Conservation (phyloP, 169 alveolate species). For the Plasmodium adleri region DNA sequence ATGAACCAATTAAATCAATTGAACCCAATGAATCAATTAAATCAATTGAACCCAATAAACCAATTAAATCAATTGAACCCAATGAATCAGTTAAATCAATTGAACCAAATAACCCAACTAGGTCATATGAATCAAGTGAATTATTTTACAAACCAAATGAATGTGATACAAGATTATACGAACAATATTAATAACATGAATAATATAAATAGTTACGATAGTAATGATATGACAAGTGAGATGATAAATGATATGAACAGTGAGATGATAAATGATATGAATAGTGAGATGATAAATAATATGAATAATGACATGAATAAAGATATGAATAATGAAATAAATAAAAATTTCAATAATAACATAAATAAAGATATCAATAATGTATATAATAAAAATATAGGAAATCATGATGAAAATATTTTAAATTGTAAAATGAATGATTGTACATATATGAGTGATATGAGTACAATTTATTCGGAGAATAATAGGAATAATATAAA, state of each 20-base stretch:
- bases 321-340: background rate
- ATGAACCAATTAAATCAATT: background rate
- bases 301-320: background rate
- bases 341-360: too few species aligned
- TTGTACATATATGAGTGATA: background rate
- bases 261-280: too few species aligned
- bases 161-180: constrained; percentile 18
- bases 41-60: constrained; percentile 2
- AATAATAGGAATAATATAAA: background rate
- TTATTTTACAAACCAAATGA: constrained; percentile 40
- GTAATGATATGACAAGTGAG: too few species aligned
- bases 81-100: background rate
- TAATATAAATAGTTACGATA: background rate
- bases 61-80: background rate
- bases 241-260: too few species aligned
- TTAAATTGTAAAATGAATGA: constrained; percentile 18
- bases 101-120: background rate
- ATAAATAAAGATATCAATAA: constrained; percentile 3
- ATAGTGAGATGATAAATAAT: too few species aligned
- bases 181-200: background rate
- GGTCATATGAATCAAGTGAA: background rate
- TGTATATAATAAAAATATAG: constrained; percentile 1
- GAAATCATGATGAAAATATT: background rate
- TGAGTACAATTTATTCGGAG: background rate
- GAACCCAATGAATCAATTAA: constrained; percentile 7